phyloP scores from a whole-genome alignment of 345 rosid species.

The Eucalyptus sp. region DNA sequence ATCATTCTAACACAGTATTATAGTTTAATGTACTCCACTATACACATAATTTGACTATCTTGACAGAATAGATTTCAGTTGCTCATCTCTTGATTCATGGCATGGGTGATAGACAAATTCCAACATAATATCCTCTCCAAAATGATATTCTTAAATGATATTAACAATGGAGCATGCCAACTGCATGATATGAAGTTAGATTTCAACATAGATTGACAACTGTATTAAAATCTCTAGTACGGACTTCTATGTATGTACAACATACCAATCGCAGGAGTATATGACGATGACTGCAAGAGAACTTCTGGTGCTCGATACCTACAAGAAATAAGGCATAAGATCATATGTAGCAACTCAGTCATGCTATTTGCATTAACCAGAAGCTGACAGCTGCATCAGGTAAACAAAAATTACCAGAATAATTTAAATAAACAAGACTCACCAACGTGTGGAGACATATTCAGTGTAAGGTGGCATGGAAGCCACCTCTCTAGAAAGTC shows the following conservation, averaged over 20 bases:
- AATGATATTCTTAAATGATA: neutral
- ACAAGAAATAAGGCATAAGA: neutral
- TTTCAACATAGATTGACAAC: neutral
- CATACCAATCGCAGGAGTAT: constrained; percentile 90
- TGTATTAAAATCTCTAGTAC: neutral
- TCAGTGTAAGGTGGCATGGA: constrained; percentile 94
- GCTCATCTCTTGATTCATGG: neutral
- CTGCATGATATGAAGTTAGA: neutral
- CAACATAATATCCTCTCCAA: neutral
- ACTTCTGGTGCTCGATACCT: constrained; percentile 99
- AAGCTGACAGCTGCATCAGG: neutral
- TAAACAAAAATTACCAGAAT: neutral
- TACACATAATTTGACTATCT: neutral
- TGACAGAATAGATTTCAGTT: neutral
- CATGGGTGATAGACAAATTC: neutral
- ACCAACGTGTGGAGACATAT: constrained; percentile 97
- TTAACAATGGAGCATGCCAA: neutral
- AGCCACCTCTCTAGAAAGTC: constrained; percentile 87
- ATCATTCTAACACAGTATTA: neutral
- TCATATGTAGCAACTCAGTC: neutral
- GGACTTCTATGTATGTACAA: neutral
- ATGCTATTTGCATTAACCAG: neutral
- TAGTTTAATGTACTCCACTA: neutral
- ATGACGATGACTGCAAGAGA: constrained; percentile 64
- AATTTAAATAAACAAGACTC: neutral